Base-by-base conservation (phyloP, 257 asterid genomes). In the Solanum lycopersicoides region DNA sequence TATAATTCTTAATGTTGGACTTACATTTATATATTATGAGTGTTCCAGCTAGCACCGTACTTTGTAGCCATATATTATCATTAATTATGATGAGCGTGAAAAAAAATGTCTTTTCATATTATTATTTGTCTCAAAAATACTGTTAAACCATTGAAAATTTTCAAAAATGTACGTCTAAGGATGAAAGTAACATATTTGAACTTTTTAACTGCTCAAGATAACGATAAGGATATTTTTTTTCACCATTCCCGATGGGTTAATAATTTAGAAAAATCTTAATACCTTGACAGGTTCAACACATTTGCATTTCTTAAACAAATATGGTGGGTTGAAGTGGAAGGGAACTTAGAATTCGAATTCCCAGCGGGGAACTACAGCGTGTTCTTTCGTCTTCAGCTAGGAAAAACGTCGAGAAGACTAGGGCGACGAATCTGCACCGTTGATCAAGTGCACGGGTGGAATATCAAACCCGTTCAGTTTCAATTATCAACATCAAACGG, bases 311-410 rank as follows among this genome's bases (percentile, higher is more conserved):
- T 93, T 37, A 90, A 90, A 56, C 92, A 93, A 90, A 91, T 88
- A 89, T 93, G 96, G 96, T 93, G 96, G 95, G 89, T 93, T 25
- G 92, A 93, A 91, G 92, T 89, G 12, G 93, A 90, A 83, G 95
- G 96, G 65, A 75, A 76, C 76, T 53, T 93, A 13, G 94, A 92
- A 12, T 87, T 93, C 42, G 96, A 93, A 34, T 92, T 93, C 87
- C 96, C 96, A 3, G 88, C 71, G 2, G 96, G 95, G 66, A 68
- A 20, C 1, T 93, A 92, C 90, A 86, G 93, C 90, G 71, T 93
- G 4, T 93, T 88, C 87, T 92, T 92, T 90, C 90, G 95, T 30
- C 73, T 93, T 45, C 92, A 87, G 35, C 86, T 93, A 16, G 95
- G 94, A 1, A 88, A 87, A 84, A 41, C 90, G 14, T 87, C 89